Evolutionary conservation across 164 flowering plant genomes (phyloP), one percentile per base, ranked within the genome.

Genomic region (Tetrastigma voinierianum): DNA sequence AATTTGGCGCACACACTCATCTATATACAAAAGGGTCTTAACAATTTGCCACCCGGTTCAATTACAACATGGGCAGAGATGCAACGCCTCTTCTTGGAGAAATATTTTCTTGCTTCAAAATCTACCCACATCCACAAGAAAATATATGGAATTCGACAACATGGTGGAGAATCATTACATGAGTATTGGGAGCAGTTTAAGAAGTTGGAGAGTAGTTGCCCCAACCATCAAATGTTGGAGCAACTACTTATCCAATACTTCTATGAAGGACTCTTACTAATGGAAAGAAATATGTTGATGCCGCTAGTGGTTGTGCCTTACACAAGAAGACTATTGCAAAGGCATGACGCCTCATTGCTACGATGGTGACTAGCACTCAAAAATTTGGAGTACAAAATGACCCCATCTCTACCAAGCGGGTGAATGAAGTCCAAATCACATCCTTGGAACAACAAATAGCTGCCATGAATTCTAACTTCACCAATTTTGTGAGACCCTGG

Each of bases 161-260:
- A 13, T 14, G 1, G 4, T 24, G 13, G 12, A 10, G 64, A 63
- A 40, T 25, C 53, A 2, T 16, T 66, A 20, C 43, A 66, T 57
- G 59, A 66, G 45, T 66, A 66, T 57, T 56, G 62, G 62, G 62
- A 57, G 53, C 1, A 62, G 11, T 57, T 66, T 45, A 66, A 66
- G 3, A 23, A 25, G 19, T 12, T 66, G 13, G 51, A 58, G 51
- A 17, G 58, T 12, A 46, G n/a, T 32, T 64, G 59, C 51, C 58
- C 58, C 21, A 8, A 64, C 4, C 69, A 70, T 23, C 49, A 70
- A 44, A 70, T 70, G 8, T 32, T 49, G 51, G 60, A 70, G 25
- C 56, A 70, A 40, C 59, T 70, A 4, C 63, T 64, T 17, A 70
- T 70, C 54, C 46, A 70, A 51, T 70, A 70, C 52, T 70, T 64